These are phyloP conservation scores for Eutypa lata DNA, from an alignment of 2,329 filamentous ascomycete species.

Conservation along the genomic window DNA sequence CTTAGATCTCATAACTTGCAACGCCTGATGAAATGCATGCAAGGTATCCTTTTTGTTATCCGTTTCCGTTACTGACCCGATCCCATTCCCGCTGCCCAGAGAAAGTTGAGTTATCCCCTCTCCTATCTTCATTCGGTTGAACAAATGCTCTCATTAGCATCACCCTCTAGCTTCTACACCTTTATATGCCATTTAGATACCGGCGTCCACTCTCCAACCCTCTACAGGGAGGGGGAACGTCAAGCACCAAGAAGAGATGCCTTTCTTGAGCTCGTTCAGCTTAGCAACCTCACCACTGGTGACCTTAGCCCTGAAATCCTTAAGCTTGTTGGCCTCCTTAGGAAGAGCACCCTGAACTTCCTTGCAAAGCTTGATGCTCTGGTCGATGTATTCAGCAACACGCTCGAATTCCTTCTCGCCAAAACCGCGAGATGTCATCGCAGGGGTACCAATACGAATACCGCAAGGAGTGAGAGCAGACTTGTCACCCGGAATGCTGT, in stretches of 20 bases:
- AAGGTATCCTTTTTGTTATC: constrained; percentile 20
- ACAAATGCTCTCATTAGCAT: constrained; percentile 17
- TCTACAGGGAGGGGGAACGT: constrained; percentile 90
- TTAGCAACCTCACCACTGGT: constrained; percentile 72
- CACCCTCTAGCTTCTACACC: constrained; percentile 11
- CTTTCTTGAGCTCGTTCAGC: constrained; percentile 82
- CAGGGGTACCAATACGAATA: constrained; percentile 93
- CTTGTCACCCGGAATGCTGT: constrained; percentile 96
- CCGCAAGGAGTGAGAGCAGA: constrained; percentile 91
- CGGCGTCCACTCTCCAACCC: constrained; percentile 63
- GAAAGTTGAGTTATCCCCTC: constrained; percentile 31
- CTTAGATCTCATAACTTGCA: constrained; percentile 27
- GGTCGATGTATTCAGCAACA: constrained; percentile 86
- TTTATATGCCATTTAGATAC: constrained; percentile 41
- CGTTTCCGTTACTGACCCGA: constrained; percentile 18
- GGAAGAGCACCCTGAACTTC: constrained; percentile 80
- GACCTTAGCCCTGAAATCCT: constrained; percentile 98
- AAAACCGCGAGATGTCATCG: constrained; percentile 96
- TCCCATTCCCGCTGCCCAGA: constrained; percentile 20
- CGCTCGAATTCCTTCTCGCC: constrained; percentile 87
- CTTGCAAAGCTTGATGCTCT: constrained; percentile 85
- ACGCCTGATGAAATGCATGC: constrained; percentile 32
- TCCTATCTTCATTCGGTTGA: constrained; percentile 25
- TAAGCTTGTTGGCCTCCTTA: constrained; percentile 98
- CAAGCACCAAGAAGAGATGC: constrained; percentile 83